Conservation (phyloP, 257 asterid species). For the Echites panduratus region DNA sequence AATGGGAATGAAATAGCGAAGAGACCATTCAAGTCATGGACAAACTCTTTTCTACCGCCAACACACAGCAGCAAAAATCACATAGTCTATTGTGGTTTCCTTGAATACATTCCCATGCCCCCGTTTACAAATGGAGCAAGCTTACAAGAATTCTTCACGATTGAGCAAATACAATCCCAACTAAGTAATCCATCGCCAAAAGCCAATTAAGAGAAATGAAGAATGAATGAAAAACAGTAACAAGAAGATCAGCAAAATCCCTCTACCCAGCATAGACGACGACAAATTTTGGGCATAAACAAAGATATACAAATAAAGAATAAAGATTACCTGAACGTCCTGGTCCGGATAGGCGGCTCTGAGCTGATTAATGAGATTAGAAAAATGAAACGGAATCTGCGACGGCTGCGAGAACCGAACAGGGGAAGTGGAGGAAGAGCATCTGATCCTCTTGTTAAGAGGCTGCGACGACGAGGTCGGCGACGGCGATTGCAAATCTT, state of each 20-base stretch:
- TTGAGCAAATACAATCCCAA: neutral
- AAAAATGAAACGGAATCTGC: conserved; percentile 26
- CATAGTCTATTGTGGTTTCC: neutral
- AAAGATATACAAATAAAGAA: neutral
- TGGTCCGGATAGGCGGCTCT: conserved; percentile 50
- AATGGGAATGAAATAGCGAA: too few species aligned
- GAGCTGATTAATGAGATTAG: conserved; percentile 39
- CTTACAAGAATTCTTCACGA: neutral
- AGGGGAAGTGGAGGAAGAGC: conserved; percentile 47
- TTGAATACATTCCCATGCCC: neutral
- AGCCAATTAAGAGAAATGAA: too few species aligned
- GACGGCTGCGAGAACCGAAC: conserved; percentile 35
- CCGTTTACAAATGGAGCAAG: neutral
- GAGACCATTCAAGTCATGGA: neutral
- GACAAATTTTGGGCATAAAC: neutral
- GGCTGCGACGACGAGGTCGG: conserved; percentile 52
- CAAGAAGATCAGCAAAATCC: neutral
- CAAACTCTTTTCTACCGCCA: neutral
- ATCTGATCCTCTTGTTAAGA: conserved; percentile 52
- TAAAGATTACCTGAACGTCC: conserved; percentile 36
- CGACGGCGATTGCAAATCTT: conserved; percentile 53
- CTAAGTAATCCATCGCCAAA: neutral
- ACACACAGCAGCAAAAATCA: neutral
- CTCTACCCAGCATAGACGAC: neutral
- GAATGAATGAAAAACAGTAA: neutral